Conservation (phyloP, 116 monocot species). For the Papilionanthe hybrid region DNA sequence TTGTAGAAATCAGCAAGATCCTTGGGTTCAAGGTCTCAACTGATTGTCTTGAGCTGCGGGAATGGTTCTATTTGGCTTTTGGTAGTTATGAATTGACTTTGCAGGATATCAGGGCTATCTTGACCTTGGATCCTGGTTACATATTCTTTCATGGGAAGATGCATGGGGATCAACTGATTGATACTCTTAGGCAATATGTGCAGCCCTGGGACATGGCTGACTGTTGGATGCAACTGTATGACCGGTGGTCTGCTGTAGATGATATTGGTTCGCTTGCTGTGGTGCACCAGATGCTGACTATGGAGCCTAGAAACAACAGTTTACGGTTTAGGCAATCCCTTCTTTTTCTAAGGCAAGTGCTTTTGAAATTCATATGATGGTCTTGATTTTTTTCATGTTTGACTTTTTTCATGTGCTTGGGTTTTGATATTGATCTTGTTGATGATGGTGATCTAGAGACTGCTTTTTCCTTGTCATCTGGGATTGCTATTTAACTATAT, state of each 20-base stretch:
- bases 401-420: not conserved
- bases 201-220: slow-evolving; percentile 80
- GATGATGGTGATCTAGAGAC: not conserved
- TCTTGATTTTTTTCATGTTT: too few relatives aligned
- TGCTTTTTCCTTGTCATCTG: not conserved
- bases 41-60: slow-evolving; percentile 86
- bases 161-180: slow-evolving; percentile 78
- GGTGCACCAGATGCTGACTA: slow-evolving; percentile 89
- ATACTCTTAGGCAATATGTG: slow-evolving; percentile 65
- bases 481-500: not conserved
- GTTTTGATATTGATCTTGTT: not conserved
- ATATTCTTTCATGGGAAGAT: slow-evolving; percentile 86
- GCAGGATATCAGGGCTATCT: slow-evolving; percentile 74
- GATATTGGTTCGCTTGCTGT: slow-evolving; percentile 93
- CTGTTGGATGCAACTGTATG: slow-evolving; percentile 98
- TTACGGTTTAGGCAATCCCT: slow-evolving; percentile 84
- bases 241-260: slow-evolving; percentile 94
- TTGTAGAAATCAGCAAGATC: slow-evolving; percentile 84
- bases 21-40: slow-evolving; percentile 77
- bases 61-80: slow-evolving; percentile 68
- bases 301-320: slow-evolving; percentile 70
- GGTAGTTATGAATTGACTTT: slow-evolving; percentile 62
- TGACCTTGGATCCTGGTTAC: slow-evolving; percentile 83
- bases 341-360: slow-evolving; percentile 64
- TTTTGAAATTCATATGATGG: not conserved